These are phyloP conservation scores for Aureobasidium sp. DNA, from an alignment of 2,329 filamentous ascomycete species.

Conservation along the genomic window DNA sequence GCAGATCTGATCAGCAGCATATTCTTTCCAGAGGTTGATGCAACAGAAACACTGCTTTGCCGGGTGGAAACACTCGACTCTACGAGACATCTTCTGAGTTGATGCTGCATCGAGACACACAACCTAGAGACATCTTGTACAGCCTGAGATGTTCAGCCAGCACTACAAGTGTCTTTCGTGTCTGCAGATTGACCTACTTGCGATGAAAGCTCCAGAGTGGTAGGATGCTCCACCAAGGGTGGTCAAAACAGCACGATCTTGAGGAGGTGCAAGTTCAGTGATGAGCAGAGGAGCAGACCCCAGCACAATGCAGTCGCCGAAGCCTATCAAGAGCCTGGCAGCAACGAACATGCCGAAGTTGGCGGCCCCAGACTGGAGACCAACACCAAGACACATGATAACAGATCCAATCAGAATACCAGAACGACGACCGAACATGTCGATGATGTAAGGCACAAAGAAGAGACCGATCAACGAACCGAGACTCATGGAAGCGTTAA, in stretches of 20 bases:
- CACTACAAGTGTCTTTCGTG: no score
- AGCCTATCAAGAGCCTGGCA: not conserved
- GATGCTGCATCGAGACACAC: no score
- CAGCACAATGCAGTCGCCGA: not conserved
- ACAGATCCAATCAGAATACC: conserved; percentile 39
- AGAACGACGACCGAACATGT: conserved; percentile 37
- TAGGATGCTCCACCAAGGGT: not conserved
- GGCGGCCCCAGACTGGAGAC: not conserved
- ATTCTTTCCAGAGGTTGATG: no score
- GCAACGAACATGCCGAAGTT: conserved; percentile 7
- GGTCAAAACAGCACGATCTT: not conserved
- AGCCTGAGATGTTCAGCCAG: no score
- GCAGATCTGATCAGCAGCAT: no score
- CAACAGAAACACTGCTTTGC: no score
- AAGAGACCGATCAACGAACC: not conserved
- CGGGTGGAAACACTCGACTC: no score
- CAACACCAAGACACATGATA: conserved; percentile 28
- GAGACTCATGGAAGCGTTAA: conserved; percentile 1
- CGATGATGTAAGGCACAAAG: conserved; percentile 36
- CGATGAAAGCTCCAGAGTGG: not conserved
- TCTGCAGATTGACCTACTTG: not conserved
- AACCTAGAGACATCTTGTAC: no score
- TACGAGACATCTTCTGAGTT: no score
- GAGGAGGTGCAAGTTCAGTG: not conserved
- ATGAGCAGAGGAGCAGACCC: conserved; percentile 2